Conservation (phyloP, 2,329 filamentous ascomycete species). For the Aspergillus caelatus region DNA sequence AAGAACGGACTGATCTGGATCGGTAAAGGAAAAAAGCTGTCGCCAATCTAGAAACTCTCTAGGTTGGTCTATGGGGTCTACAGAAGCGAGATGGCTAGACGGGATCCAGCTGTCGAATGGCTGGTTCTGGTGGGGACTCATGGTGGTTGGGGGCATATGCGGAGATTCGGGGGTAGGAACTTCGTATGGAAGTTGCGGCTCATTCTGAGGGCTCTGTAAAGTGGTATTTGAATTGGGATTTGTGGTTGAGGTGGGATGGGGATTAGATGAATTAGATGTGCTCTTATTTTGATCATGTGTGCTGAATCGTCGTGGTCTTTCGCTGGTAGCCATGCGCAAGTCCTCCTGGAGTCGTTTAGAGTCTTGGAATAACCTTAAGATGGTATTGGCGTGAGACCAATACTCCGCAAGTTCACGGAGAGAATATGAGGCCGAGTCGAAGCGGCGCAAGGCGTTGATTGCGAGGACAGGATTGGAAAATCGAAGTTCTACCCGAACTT, state of each 20-base stretch:
- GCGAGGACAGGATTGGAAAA: conserved; percentile 50
- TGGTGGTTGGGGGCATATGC: conserved; percentile 23
- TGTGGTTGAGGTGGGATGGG: not conserved
- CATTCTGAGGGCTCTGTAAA: conserved; percentile 23
- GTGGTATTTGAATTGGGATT: conserved; percentile 23
- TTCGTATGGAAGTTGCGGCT: conserved; percentile 26
- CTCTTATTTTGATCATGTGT: conserved; percentile 13
- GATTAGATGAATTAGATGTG: conserved; percentile 4
- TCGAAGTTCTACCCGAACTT: conserved; percentile 49
- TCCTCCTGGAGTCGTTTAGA: conserved; percentile 47
- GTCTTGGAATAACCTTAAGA: conserved; percentile 47
- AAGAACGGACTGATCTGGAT: conserved; percentile 39
- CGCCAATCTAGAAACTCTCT: conserved; percentile 45
- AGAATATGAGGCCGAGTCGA: conserved; percentile 46
- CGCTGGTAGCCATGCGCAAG: conserved; percentile 40
- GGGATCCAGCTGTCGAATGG: conserved; percentile 39
- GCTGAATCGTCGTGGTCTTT: conserved; percentile 33
- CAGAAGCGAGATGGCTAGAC: conserved; percentile 27
- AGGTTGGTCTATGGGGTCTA: conserved; percentile 36
- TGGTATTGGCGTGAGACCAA: conserved; percentile 48
- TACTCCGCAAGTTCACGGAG: conserved; percentile 46
- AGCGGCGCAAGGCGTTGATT: conserved; percentile 49
- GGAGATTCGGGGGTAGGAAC: conserved; percentile 36
- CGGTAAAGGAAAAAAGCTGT: conserved; percentile 45
- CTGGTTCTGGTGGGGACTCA: conserved; percentile 28